phyloP scores from a whole-genome alignment of 108 stramenopile genomes.

The Aurantiochytrium sp. region DNA sequence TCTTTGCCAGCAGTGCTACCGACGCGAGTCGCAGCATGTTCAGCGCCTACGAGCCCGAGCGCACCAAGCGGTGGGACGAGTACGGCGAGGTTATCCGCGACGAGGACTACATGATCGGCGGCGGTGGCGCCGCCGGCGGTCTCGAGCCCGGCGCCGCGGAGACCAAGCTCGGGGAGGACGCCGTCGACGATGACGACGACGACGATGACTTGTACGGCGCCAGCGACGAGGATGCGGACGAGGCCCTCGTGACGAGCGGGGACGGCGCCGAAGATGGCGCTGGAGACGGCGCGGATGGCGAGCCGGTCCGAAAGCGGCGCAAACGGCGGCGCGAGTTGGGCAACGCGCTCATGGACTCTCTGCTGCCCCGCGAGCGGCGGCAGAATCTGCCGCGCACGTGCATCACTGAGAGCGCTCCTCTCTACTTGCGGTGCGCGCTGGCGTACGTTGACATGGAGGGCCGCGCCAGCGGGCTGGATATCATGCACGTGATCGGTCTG shows the following conservation, averaged over 20 bases:
- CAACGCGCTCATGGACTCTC: background rate
- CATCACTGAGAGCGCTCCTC: background rate
- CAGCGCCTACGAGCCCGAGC: conserved; percentile 8
- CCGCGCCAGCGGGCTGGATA: background rate
- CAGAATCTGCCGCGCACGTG: background rate
- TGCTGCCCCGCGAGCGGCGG: background rate
- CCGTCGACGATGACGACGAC: background rate
- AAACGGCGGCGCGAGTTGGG: background rate
- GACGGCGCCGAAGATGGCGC: background rate
- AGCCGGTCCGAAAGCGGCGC: background rate
- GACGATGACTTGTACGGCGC: background rate
- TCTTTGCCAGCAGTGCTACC: background rate
- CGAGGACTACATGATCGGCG: background rate
- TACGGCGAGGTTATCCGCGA: conserved; percentile 23
- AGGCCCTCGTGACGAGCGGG: background rate
- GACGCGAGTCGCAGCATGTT: conserved; percentile 8
- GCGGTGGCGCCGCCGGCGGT: background rate
- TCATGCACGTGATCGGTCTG: background rate
- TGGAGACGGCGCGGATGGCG: background rate
- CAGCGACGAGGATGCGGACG: background rate
- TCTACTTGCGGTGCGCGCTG: conserved; percentile 3
- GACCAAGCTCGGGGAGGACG: background rate
- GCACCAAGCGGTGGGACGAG: conserved; percentile 25
- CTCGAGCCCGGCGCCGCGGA: background rate
- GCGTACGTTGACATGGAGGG: background rate